Evolutionary conservation across 108 stramenopile genomes (phyloP), one percentile per base, ranked within the genome.

Genomic region (Skeletonema potamos): DNA sequence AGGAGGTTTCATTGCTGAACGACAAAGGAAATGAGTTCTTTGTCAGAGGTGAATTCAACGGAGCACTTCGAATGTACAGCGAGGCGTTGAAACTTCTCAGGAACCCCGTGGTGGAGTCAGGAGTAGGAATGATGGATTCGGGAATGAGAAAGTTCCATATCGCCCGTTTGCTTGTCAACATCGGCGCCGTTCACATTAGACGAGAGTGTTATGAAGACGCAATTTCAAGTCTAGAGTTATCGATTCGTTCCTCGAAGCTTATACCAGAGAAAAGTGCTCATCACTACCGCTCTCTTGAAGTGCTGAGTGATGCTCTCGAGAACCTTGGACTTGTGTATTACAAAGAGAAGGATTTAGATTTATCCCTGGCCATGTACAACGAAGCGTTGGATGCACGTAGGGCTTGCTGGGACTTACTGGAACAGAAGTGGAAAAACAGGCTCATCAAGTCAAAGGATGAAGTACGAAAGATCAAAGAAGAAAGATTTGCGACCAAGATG

Each of bases 1-100:
- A 57, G 39, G 79, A 80, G 30, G 70, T 80, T 17, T 73, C 72
- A 12, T 20, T 58, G 15, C 56, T 80, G 28, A 80, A 80, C 34
- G 79, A 80, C 46, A 82, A 82, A 59, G 81, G 81, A 32, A 82
- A 82, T 54, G 81, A 82, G 28, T 78, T 74, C 72, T 82, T 82
- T 58, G 71, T 36, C 6, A 56, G 39, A 17, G 72, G 76, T 13
- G 81, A 82, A 51, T 82, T 68, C 44, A 77, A 82, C 29, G 81
- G 72, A 11, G 81, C 81, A 8, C 37, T 82, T 29, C 71, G 77
- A 10, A 82, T 82, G 81, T 82, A 82, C 72, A 78, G 77, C 39
- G 81, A 82, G 58, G 81, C 77, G 8, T 64, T 82, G 59, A 82
- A 78, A 36, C 51, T 78, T 7, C 72, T 78, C 3, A 82, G 77